Evolutionary conservation across 805 yeast species (phyloP).

Genomic region (Candida pseudofarinosa): DNA sequence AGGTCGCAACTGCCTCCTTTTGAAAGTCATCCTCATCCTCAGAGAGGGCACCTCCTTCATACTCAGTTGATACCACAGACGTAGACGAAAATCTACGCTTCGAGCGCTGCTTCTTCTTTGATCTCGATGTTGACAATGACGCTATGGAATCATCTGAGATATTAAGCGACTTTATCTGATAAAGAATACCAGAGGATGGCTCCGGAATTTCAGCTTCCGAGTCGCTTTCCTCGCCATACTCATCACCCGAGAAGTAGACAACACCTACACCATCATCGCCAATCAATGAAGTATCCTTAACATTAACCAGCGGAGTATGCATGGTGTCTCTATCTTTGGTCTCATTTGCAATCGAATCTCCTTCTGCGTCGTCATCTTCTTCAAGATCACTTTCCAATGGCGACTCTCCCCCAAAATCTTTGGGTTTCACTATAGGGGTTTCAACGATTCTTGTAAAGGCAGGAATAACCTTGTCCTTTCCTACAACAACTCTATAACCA

Average conservation of each 20-base stretch:
- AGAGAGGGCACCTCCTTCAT: slow-evolving; percentile 31
- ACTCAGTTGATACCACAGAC: slow-evolving; percentile 45
- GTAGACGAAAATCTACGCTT: slow-evolving; percentile 33
- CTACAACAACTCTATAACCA: slow-evolving; percentile 71
- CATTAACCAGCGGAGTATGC: slow-evolving; percentile 22
- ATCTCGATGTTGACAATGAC: slow-evolving; percentile 45
- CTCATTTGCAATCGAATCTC: slow-evolving; percentile 21
- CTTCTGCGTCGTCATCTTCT: slow-evolving; percentile 23
- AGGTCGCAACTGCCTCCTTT: slow-evolving; percentile 89
- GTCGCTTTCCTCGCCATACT: slow-evolving; percentile 37
- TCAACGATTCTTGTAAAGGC: slow-evolving; percentile 51
- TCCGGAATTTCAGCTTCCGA: slow-evolving; percentile 31
- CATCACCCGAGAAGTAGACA: slow-evolving; percentile 46
- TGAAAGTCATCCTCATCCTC: slow-evolving; percentile 64
- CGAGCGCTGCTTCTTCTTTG: slow-evolving; percentile 29
- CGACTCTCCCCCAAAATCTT: slow-evolving; percentile 18
- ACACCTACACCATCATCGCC: slow-evolving; percentile 52
- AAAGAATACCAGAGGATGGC: slow-evolving; percentile 40
- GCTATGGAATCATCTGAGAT: slow-evolving; percentile 58
- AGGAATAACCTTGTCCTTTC: slow-evolving; percentile 46
- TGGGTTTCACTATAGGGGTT: slow-evolving; percentile 35
- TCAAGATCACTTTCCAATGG: slow-evolving; percentile 21
- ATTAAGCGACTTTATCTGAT: slow-evolving; percentile 45
- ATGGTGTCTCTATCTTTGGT: slow-evolving; percentile 9
- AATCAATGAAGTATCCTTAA: slow-evolving; percentile 38